Base-by-base conservation (phyloP, 1,284 basidiomycete genomes). In the Ceratobasidium sp. region DNA sequence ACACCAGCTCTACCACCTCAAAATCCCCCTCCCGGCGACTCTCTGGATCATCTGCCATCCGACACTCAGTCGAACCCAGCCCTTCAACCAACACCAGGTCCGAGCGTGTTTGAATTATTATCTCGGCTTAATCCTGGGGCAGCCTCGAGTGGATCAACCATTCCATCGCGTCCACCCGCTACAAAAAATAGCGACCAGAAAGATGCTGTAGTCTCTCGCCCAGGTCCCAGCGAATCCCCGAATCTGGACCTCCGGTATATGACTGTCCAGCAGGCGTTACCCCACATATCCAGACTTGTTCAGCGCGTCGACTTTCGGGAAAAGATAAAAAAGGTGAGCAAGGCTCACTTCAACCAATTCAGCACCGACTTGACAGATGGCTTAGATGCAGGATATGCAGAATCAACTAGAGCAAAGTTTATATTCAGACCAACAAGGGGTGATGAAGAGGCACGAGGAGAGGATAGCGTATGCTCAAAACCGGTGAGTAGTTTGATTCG, bases 241-340 rank as follows among this genome's bases (percentile, higher is more conserved):
- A 32, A 22, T 17, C 43, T 74, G 68, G 87, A 91, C 80, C 78
- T 87, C 76, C 87, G 85, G 76, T 82, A 83, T 40, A 83, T 87
- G 76, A 87, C 89, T 34, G 92, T 91, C 81, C 90, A 90, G 80
- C 89, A 92, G 79, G 86, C 92, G 0, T 84, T 93, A 25, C 88
- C 90, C 1, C 84, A 84, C 78, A 80, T 91, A 46, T 88, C 89
- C 7, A 84, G 84, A 75, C 85, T 93, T 7, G 85, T 87, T 49
- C 86, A 88, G 69, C 86, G 90, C 80, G 84, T 86, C 34, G 79
- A 78, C 1, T 88, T 93, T 78, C 82, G 86, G 62, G 82, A 82
- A 65, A 84, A 84, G 22, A 80, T 92, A 76, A 83, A 84, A 68
- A 85, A 86, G 83, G 92, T 90, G 82, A 71, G 85, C 11, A 25